Evolutionary conservation across 345 rosid genomes (phyloP), one percentile per base, ranked within the genome.

Genomic region (Citrus reticulata): DNA sequence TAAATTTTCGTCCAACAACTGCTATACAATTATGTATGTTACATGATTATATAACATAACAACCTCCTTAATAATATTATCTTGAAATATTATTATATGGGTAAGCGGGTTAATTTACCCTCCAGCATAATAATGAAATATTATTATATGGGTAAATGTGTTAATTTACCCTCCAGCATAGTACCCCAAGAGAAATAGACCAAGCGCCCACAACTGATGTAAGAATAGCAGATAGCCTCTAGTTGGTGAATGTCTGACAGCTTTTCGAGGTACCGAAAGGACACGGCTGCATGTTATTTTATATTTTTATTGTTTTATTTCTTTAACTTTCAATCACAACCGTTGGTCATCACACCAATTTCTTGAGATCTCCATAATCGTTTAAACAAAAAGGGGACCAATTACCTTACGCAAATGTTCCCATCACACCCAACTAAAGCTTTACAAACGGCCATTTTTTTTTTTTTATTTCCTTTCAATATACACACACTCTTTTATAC

Each of bases 321-420:
- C 51, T 46, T 17, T 0, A 55, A 19, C 79, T 71, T 17, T 20
- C 49, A 24, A 72, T 73, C 61, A 32, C 81, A 64, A 35, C 85
- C 87, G 86, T 80, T 30, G n/a, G 74, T 86, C 34, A 30, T 51
- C 20, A 1, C 35, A 6, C 65, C 49, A 32, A 8, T 30, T 42
- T 19, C 76, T 60, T 34, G 32, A 62, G 70, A 81, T 74, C 72
- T 35, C 67, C 70, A 24, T 5, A 9, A 2, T 49, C 61, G 19
- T 32, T 37, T 7, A n/a, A 42, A 7, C n/a, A 10, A 62, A 32
- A 68, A 54, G 54, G 78, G 78, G 60, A 70, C 74, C 60, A 72
- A 63, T 42, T 42, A 19, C 72, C 79, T 51, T 57, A 74, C 82
- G 85, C 87, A 84, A 80, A 68, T 74, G 84, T 40, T 77, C 73